Conservation (phyloP, 164 flowering plant genomes). For the Piper longum region DNA sequence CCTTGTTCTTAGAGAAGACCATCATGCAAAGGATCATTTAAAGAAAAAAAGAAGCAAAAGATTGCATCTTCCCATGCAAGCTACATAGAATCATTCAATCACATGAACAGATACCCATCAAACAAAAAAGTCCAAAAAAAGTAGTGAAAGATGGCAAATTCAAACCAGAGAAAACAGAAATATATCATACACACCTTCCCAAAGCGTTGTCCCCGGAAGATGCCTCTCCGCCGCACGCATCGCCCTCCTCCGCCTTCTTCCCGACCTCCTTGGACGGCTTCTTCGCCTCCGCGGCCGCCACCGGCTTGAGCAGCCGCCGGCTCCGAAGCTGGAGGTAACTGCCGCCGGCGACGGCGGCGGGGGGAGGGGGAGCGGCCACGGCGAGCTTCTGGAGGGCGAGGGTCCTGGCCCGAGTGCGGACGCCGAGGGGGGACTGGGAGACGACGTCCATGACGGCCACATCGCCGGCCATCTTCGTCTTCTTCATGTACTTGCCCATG, state of each 20-base stretch:
- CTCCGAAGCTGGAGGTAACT: slow-evolving; percentile 71
- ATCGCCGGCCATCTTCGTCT: slow-evolving; percentile 43
- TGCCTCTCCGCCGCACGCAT: no score
- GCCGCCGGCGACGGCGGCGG: neutral
- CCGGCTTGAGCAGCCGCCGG: slow-evolving; percentile 52
- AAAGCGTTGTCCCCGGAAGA: no score
- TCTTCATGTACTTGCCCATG: slow-evolving; percentile 81
- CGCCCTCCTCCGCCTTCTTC: no score
- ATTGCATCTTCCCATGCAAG: no score
- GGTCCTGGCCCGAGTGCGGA: slow-evolving; percentile 72
- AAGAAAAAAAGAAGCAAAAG: no score
- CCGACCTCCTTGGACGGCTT: slow-evolving; percentile 5
- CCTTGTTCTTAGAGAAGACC: no score
- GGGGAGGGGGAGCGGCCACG: neutral
- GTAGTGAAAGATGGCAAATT: no score
- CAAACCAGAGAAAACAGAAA: neutral
- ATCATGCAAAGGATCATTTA: no score
- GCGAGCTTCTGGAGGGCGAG: slow-evolving; percentile 43
- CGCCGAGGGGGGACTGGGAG: slow-evolving; percentile 38
- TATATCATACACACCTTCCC: slow-evolving; percentile 38
- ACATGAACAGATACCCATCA: no score
- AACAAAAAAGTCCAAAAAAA: no score
- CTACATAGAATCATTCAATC: no score
- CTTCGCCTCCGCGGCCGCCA: slow-evolving; percentile 3
- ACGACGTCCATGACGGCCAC: slow-evolving; percentile 44